Percentiles rank a stretch among this genome's conserved stretches.
Conservation (phyloP, 2,329 filamentous ascomycete genomes). For the Whalleya microplaca region DNA sequence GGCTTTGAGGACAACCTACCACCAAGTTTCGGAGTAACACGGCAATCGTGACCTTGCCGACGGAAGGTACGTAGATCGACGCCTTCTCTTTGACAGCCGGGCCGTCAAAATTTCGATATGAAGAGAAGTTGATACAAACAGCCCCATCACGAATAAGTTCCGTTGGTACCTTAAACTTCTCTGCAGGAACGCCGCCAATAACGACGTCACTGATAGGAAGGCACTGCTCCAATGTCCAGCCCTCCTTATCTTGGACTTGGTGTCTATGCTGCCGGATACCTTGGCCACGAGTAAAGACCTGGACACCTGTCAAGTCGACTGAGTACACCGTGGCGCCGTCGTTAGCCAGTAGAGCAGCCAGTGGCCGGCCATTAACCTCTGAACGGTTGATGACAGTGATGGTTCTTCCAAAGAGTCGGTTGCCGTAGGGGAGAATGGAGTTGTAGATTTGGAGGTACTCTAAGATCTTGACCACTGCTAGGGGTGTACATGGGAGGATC, state of each 20-base stretch:
- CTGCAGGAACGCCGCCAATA: conserved; percentile 87
- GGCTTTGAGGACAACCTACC: conserved; percentile 56
- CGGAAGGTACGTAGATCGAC: conserved; percentile 94
- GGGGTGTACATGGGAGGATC: conserved; percentile 91
- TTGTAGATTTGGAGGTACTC: conserved; percentile 98
- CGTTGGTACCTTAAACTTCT: conserved; percentile 87
- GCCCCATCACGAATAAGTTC: conserved; percentile 84
- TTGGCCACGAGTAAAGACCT: conserved; percentile 87
- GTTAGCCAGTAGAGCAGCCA: conserved; percentile 92
- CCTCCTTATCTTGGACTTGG: conserved; percentile 82
- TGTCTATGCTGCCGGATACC: conserved; percentile 86
- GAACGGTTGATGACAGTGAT: conserved; percentile 96
- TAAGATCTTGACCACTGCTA: conserved; percentile 95
- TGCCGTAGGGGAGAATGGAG: conserved; percentile 87
- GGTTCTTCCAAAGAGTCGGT: conserved; percentile 89
- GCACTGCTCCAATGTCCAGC: conserved; percentile 78
- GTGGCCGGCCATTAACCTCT: conserved; percentile 90
- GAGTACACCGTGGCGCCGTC: conserved; percentile 96
- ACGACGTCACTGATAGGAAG: conserved; percentile 90
- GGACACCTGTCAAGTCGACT: conserved; percentile 88
- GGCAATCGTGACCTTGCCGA: conserved; percentile 96
- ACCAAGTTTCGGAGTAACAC: conserved; percentile 87
- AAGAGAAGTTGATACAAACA: conserved; percentile 99
- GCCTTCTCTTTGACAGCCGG: conserved; percentile 92
- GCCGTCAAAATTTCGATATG: conserved; percentile 87